Percentiles rank a stretch among this genome's conserved stretches.
phyloP scores from a whole-genome alignment of 2,329 filamentous ascomycete species.

The Botryotinia convoluta region DNA sequence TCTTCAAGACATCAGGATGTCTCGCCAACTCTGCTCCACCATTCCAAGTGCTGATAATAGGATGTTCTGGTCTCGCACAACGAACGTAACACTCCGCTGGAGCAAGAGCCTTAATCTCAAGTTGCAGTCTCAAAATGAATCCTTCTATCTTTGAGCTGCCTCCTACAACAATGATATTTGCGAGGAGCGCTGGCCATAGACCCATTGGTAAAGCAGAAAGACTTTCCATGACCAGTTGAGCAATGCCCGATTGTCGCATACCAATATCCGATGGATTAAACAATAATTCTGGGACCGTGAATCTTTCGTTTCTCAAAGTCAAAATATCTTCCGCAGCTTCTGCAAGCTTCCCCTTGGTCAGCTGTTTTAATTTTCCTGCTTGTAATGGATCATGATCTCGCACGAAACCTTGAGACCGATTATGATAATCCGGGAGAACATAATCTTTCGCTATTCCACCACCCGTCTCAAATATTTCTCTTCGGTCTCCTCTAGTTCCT shows the following conservation, averaged over 20 bases:
- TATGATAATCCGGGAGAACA: conserved; percentile 77
- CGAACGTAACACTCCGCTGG: conserved; percentile 77
- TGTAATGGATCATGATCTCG: conserved; percentile 74
- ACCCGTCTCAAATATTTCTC: conserved; percentile 46
- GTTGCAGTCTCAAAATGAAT: conserved; percentile 75
- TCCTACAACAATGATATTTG: conserved; percentile 86
- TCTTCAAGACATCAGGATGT: conserved; percentile 61
- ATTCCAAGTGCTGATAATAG: conserved; percentile 78
- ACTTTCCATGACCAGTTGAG: conserved; percentile 78
- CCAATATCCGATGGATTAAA: conserved; percentile 86
- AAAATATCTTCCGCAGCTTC: conserved; percentile 70
- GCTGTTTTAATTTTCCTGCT: conserved; percentile 49
- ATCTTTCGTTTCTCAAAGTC: conserved; percentile 87
- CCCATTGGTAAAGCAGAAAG: conserved; percentile 74
- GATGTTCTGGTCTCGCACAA: conserved; percentile 67
- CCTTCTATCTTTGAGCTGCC: conserved; percentile 79
- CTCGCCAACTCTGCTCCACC: conserved; percentile 77
- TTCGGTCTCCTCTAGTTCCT: conserved; percentile 60
- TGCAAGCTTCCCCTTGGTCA: conserved; percentile 44
- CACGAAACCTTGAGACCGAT: conserved; percentile 61
- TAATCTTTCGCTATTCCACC: conserved; percentile 80
- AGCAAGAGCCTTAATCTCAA: conserved; percentile 68
- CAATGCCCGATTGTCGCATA: conserved; percentile 76
- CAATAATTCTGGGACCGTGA: conserved; percentile 82
- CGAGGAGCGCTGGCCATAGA: conserved; percentile 77